Percentiles rank a stretch among this genome's conserved stretches.
These are phyloP conservation scores for Claviceps humidiphila DNA, from an alignment of 2,329 filamentous ascomycete species.

Conservation along the genomic window DNA sequence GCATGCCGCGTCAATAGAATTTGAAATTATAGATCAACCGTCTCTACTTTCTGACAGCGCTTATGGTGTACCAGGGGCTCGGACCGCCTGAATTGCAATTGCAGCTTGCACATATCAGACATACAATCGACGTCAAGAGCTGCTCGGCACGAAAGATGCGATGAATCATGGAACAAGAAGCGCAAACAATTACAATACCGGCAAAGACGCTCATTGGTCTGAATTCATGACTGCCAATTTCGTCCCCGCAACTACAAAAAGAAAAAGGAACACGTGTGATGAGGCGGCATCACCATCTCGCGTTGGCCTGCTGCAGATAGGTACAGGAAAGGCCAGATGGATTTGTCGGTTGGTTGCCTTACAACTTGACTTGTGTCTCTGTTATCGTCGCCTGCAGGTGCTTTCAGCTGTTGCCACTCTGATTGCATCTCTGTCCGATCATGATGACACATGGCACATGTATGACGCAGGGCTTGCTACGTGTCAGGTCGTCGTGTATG, in stretches of 20 bases:
- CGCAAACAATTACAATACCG: background rate
- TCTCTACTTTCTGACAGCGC: background rate
- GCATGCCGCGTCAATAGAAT: background rate
- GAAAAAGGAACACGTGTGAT: background rate
- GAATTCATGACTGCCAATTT: background rate
- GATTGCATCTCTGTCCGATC: background rate
- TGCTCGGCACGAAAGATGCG: background rate
- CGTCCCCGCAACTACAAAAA: background rate
- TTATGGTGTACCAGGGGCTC: background rate
- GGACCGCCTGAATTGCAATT: background rate
- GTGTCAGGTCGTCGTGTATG: background rate
- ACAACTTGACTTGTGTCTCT: background rate
- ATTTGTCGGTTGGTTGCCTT: background rate
- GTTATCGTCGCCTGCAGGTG: too few species aligned
- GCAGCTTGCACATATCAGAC: background rate
- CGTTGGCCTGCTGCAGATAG: background rate
- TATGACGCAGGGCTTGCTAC: background rate
- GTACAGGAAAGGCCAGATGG: background rate
- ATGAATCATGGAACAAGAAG: background rate
- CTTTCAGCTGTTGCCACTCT: background rate
- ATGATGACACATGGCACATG: background rate
- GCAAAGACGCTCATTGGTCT: background rate
- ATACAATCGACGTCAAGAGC: background rate
- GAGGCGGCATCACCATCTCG: conserved; percentile 1
- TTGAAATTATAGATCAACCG: background rate